Conservation (phyloP, 495 filamentous ascomycete species). For the Aspergillus baeticus region DNA sequence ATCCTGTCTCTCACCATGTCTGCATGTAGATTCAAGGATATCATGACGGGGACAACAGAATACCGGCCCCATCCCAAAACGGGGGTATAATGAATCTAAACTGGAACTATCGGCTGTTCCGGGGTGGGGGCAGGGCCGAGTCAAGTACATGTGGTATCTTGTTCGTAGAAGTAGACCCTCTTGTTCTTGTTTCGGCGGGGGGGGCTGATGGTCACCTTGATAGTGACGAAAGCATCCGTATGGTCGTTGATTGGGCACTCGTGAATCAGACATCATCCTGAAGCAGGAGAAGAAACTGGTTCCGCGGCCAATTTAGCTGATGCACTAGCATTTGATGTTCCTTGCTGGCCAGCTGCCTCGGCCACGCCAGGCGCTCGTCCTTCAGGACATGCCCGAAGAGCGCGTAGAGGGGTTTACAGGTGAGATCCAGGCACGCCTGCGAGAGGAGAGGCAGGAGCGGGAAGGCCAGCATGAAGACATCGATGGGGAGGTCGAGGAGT, state of each 20-base stretch:
- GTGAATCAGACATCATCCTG: conserved; percentile 9
- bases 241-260: conserved; percentile 4
- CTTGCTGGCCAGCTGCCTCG: conserved; percentile 8
- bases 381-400: neutral
- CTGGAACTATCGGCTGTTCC: neutral
- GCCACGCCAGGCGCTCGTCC: conserved; percentile 11
- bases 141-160: conserved; percentile 2
- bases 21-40: neutral
- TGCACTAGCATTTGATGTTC: neutral
- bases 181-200: no score
- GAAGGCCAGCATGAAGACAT: conserved; percentile 10
- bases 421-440: conserved; percentile 15
- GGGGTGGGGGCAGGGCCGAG: neutral
- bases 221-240: conserved; percentile 1
- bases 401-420: conserved; percentile 11
- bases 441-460: conserved; percentile 3
- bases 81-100: neutral
- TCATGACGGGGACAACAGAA: neutral
- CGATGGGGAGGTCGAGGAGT: conserved; percentile 8
- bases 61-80: neutral
- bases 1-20: neutral
- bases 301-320: neutral
- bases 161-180: neutral
- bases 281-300: conserved; percentile 8
- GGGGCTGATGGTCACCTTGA: conserved; percentile 2